Conservation (phyloP, 805 yeast genomes). For the Candida corydali region DNA sequence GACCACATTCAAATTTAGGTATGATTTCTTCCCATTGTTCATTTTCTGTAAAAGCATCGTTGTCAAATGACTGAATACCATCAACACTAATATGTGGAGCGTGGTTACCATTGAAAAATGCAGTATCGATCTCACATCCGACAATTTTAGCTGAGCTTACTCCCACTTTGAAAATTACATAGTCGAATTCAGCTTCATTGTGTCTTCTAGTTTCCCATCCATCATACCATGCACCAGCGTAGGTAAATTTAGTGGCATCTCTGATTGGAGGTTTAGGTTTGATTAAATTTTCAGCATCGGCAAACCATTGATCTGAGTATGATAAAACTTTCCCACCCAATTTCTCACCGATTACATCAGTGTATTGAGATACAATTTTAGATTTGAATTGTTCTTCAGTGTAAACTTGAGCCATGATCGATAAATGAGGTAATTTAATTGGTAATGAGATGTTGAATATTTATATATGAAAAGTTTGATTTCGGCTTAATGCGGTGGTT, state of each 20-base stretch:
- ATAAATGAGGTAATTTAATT: not conserved
- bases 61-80: conserved; percentile 43
- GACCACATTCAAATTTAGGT: conserved; percentile 77
- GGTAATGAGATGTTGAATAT: not conserved
- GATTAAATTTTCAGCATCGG: conserved; percentile 82
- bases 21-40: conserved; percentile 77
- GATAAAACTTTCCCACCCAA: conserved; percentile 72
- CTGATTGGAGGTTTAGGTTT: conserved; percentile 77
- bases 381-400: conserved; percentile 39
- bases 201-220: conserved; percentile 99
- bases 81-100: conserved; percentile 90
- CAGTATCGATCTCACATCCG: conserved; percentile 90
- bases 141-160: conserved; percentile 74
- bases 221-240: conserved; percentile 95
- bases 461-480: not conserved
- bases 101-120: conserved; percentile 92
- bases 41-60: conserved; percentile 15
- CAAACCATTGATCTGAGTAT: conserved; percentile 92
- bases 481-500: conserved; percentile 4
- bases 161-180: conserved; percentile 81
- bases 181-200: conserved; percentile 78
- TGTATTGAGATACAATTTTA: conserved; percentile 47
- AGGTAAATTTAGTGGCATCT: conserved; percentile 74
- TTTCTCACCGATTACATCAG: conserved; percentile 81
- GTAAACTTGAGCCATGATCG: conserved; percentile 14